Conservation (phyloP, 2,329 filamentous ascomycete genomes). For the Aspergillus sp. region DNA sequence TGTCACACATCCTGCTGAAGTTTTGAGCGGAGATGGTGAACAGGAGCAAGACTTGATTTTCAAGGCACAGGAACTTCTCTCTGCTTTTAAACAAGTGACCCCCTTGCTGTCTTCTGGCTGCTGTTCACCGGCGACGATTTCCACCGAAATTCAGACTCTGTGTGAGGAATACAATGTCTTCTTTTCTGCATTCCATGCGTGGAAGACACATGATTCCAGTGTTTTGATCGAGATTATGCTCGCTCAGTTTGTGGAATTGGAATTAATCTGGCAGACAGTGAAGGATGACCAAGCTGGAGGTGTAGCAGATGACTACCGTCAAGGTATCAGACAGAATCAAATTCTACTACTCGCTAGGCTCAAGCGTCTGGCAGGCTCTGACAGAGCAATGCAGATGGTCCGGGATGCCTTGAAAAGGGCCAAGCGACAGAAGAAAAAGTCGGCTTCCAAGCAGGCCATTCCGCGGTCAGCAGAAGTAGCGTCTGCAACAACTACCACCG, state of each 20-base stretch:
- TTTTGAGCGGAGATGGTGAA: slow-evolving; percentile 61
- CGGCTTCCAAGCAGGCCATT: slow-evolving; percentile 56
- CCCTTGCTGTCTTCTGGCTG: slow-evolving; percentile 49
- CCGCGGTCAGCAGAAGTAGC: slow-evolving; percentile 53
- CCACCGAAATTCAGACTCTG: slow-evolving; percentile 49
- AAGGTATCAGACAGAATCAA: slow-evolving; percentile 67
- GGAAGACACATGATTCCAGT: slow-evolving; percentile 64
- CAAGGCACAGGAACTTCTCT: slow-evolving; percentile 60
- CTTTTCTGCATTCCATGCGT: slow-evolving; percentile 63
- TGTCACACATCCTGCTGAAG: slow-evolving; percentile 59
- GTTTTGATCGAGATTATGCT: slow-evolving; percentile 66
- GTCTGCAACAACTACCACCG: slow-evolving; percentile 28
- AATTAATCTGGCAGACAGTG: slow-evolving; percentile 67
- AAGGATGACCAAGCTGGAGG: slow-evolving; percentile 62
- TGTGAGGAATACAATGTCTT: slow-evolving; percentile 60
- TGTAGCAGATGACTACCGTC: slow-evolving; percentile 62
- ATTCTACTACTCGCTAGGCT: slow-evolving; percentile 62
- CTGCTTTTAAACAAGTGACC: slow-evolving; percentile 55
- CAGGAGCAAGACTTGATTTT: slow-evolving; percentile 62
- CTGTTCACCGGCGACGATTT: slow-evolving; percentile 42
- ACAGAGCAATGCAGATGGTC: slow-evolving; percentile 60
- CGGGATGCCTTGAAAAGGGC: slow-evolving; percentile 61
- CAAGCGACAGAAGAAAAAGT: slow-evolving; percentile 52
- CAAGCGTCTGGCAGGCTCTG: slow-evolving; percentile 62
- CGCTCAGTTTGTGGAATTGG: slow-evolving; percentile 64